phyloP scores from a whole-genome alignment of 495 filamentous ascomycete genomes.

The Annulohypoxylon bovei region DNA sequence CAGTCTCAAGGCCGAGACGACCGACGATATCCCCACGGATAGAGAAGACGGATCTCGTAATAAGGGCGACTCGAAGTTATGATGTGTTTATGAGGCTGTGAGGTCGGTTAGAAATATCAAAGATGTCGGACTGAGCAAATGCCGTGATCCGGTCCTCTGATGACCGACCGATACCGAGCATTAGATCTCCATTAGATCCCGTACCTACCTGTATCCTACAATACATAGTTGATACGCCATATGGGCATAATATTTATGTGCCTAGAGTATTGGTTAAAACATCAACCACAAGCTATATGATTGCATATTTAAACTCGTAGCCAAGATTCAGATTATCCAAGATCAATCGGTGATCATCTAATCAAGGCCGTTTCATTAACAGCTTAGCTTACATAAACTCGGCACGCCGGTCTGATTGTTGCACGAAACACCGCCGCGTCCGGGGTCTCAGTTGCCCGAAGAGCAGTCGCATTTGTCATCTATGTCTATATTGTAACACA shows the following conservation, averaged over 20 bases:
- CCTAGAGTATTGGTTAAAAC: no score
- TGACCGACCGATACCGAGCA: not conserved
- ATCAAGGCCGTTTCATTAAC: not conserved
- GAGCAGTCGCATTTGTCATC: not conserved
- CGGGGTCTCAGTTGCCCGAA: no score
- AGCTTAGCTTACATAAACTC: not conserved
- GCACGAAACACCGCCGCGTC: not conserved
- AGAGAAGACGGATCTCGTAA: constrained; percentile 29
- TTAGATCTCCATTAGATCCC: no score
- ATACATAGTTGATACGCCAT: no score
- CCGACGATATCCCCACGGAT: constrained; percentile 18
- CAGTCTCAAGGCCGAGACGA: constrained; percentile 55
- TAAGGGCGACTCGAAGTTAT: constrained; percentile 41
- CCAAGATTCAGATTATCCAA: constrained; percentile 6
- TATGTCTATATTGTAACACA: not conserved
- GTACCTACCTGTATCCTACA: not conserved
- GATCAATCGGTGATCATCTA: not conserved
- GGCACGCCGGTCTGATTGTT: constrained; percentile 1
- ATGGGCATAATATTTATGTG: no score
- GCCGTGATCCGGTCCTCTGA: not conserved
- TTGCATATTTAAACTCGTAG: no score
- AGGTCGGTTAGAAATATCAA: not conserved
- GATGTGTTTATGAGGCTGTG: not conserved
- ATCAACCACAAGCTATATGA: not conserved
- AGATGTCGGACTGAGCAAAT: not conserved